These are phyloP conservation scores for Hymenoscyphus infarciens DNA, from an alignment of 2,329 filamentous ascomycete genomes.

Conservation along the genomic window DNA sequence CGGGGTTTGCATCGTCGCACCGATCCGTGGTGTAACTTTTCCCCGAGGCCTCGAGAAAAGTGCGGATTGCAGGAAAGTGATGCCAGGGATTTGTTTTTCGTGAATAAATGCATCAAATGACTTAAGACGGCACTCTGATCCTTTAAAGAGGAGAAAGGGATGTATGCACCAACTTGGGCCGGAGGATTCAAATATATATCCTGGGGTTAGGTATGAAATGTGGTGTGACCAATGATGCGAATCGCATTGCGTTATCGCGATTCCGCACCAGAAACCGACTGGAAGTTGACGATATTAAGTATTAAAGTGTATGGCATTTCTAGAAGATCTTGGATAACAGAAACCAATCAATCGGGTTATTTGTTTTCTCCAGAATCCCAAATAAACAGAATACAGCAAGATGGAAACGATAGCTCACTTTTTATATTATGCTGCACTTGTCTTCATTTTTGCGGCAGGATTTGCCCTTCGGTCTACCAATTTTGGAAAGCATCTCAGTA, in stretches of 20 bases:
- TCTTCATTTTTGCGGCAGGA: not conserved
- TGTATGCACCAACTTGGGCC: not conserved
- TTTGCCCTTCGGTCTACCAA: not conserved
- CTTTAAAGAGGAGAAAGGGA: not conserved
- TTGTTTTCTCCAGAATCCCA: not conserved
- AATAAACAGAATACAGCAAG: not conserved
- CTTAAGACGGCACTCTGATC: not conserved
- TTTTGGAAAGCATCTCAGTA: not conserved
- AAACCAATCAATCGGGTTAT: not conserved
- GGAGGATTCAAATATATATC: not conserved
- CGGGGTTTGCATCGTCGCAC: not conserved
- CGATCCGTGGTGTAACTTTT: constrained; percentile 3
- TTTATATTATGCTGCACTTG: not conserved
- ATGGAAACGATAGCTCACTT: not conserved
- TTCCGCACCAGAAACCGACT: not conserved
- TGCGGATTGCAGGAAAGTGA: not conserved
- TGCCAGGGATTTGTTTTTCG: not conserved
- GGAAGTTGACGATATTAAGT: not conserved
- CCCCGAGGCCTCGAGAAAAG: not conserved
- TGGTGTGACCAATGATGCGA: not conserved
- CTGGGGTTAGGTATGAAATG: not conserved
- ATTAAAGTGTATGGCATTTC: not conserved
- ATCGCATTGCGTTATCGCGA: not conserved
- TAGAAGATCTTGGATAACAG: not conserved
- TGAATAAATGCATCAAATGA: constrained; percentile 1